Base-by-base conservation (phyloP, 2,329 filamentous ascomycete species). In the Furcasterigmium furcatum region DNA sequence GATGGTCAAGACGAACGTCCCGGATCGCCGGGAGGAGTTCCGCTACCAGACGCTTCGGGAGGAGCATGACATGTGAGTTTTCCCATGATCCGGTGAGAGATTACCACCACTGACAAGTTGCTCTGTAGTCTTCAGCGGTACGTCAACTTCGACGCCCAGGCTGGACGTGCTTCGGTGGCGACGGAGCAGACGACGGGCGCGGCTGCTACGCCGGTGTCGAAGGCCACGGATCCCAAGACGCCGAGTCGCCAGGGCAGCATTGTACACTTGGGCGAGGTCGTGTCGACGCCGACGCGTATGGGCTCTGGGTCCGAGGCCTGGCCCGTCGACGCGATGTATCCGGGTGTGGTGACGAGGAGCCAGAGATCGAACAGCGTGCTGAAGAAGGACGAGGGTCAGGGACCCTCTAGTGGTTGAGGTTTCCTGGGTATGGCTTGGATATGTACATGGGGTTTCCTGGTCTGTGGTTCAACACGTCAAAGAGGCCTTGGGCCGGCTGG, bases 1-100 rank as follows among this genome's bases (percentile, higher is more conserved):
- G 53, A 94, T 97, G 79, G 87, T 87, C 43, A 96, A 97, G 70
- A 96, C 90, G 48, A 99, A 99, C 61, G 89, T 99, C 8, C 94
- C 94, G 4, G 90, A 96, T 64, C 87, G 96, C 49, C 80, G 94
- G 45, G 89, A 95, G 62, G 88, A 89, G 41, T 99, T 95, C 62
- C 78, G 94, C 46, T 83, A 96, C 57, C 87, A 95, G 58, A 97
- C 92, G 0, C 73, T 95, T 57, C 68, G 85, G 45, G 87, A 92
- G 58, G 94, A 99, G 67, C 76, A 88, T 56, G 79, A 84, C 42
- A 87, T 97, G 92, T 92, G 72, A 76, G 83, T 73, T 12, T 27
- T 7, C 7, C 24, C 12, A 7, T 35, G 32, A 16, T 16, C 9
- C 14, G 5, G 32, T 18, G 8, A 18, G n/a, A 16, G n/a, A 18